Evolutionary conservation across 495 filamentous ascomycete species (phyloP).

Genomic region (Penicillium dipodomyicola): DNA sequence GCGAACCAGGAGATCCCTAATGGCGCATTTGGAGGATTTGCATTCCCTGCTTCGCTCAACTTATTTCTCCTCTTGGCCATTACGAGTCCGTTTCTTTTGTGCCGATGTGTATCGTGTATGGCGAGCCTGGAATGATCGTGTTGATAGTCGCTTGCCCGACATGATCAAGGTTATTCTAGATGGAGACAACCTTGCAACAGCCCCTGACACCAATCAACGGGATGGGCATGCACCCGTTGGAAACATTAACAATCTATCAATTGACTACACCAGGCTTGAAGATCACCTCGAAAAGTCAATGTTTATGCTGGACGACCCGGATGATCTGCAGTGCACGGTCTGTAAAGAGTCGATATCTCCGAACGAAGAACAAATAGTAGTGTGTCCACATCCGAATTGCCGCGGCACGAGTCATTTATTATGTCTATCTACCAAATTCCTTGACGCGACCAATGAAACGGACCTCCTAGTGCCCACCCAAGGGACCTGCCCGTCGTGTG

Average conservation of each 20-base stretch:
- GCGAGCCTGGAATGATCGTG: constrained; percentile 57
- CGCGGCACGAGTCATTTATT: constrained; percentile 66
- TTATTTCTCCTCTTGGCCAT: constrained; percentile 78
- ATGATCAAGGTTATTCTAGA: constrained; percentile 59
- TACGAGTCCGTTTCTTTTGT: constrained; percentile 76
- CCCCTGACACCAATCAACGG: constrained; percentile 1
- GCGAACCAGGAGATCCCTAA: constrained; percentile 55
- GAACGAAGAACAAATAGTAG: constrained; percentile 54
- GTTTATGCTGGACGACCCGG: constrained; percentile 58
- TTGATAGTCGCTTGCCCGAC: constrained; percentile 44
- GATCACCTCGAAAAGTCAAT: constrained; percentile 69
- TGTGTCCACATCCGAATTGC: constrained; percentile 69
- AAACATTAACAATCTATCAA: constrained; percentile 55
- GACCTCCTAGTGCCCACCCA: constrained; percentile 61
- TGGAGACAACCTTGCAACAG: constrained; percentile 24
- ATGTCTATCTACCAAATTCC: constrained; percentile 70
- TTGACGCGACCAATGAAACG: constrained; percentile 41
- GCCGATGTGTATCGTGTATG: constrained; percentile 66
- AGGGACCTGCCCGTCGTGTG: constrained; percentile 74
- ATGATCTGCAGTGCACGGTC: constrained; percentile 58
- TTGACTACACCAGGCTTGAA: constrained; percentile 65
- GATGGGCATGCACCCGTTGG: constrained; percentile 18
- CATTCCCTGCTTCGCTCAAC: constrained; percentile 73
- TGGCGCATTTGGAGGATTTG: constrained; percentile 66
- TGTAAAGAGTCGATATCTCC: constrained; percentile 54